Evolutionary conservation across 179 eudicot species (phyloP).

Genomic region (Carnegiea gigantea): DNA sequence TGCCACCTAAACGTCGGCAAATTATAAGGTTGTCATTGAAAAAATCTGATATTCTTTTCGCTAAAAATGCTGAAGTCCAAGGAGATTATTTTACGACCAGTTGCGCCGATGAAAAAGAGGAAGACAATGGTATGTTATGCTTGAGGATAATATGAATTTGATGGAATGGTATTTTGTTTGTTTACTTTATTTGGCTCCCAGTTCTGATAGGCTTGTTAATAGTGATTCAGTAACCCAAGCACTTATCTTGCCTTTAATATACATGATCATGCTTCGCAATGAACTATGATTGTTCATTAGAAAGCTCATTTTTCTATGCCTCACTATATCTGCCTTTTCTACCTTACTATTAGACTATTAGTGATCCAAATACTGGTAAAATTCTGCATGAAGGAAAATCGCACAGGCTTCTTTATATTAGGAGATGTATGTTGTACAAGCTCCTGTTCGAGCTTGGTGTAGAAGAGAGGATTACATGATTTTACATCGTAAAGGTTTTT

Average conservation of each 20-base stretch:
- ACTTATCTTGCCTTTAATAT: too few species aligned
- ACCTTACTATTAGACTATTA: background rate
- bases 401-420: background rate
- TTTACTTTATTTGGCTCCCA: background rate
- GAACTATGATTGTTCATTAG: background rate
- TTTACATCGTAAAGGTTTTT: too few species aligned
- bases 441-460: too few species aligned
- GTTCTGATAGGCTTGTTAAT: slow-evolving; percentile 1
- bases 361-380: background rate
- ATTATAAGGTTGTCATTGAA: slow-evolving; percentile 64
- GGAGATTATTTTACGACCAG: slow-evolving; percentile 29
- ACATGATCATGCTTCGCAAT: too few species aligned
- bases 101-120: slow-evolving; percentile 41
- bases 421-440: background rate
- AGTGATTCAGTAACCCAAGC: too few species aligned
- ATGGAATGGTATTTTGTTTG: slow-evolving; percentile 7
- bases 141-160: slow-evolving; percentile 15
- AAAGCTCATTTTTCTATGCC: background rate
- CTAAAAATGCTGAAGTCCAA: slow-evolving; percentile 43
- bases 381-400: background rate
- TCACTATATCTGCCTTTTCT: background rate
- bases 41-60: slow-evolving; percentile 65
- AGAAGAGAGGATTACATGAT: too few species aligned
- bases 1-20: slow-evolving; percentile 94
- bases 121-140: slow-evolving; percentile 40